Evolutionary conservation across 306 rosid species (phyloP).

Genomic region (Lotus japonicus): DNA sequence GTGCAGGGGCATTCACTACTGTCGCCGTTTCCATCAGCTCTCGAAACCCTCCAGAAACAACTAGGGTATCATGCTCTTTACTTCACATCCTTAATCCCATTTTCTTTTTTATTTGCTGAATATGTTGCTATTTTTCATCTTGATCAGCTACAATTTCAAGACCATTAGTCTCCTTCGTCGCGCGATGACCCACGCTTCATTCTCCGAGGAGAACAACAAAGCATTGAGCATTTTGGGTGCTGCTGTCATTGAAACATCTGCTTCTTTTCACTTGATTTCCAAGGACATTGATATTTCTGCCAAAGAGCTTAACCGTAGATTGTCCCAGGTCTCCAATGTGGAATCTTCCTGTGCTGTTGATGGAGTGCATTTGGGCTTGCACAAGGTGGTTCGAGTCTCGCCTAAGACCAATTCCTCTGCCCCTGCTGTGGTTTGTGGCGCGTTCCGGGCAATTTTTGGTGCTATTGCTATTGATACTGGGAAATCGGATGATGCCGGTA

Average conservation of each 20-base stretch:
- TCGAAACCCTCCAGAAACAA: constrained; percentile 53
- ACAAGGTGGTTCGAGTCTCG: constrained; percentile 59
- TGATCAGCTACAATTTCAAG: constrained; percentile 45
- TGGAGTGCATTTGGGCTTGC: constrained; percentile 38
- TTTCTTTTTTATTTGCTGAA: neutral
- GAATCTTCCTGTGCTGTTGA: constrained; percentile 48
- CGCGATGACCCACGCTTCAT: constrained; percentile 78
- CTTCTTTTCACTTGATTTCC: constrained; percentile 25
- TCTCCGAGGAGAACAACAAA: constrained; percentile 72
- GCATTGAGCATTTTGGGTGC: constrained; percentile 56
- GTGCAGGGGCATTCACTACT: neutral
- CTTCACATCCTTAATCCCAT: neutral
- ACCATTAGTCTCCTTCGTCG: constrained; percentile 50
- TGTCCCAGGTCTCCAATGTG: constrained; percentile 37
- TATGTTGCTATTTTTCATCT: neutral
- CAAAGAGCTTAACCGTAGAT: constrained; percentile 35
- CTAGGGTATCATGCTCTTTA: constrained; percentile 22
- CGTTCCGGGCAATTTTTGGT: constrained; percentile 65
- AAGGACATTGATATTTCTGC: constrained; percentile 48
- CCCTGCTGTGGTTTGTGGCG: constrained; percentile 55
- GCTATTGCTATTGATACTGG: constrained; percentile 61
- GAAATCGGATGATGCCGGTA: constrained; percentile 46
- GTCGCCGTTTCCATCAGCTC: constrained; percentile 47
- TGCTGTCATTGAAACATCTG: constrained; percentile 37
- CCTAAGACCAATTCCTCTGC: constrained; percentile 53